A percentile compares a stretch with the other conserved stretches of the same genome.
Evolutionary conservation across 2,329 filamentous ascomycete genomes (phyloP).

Genomic region (Thelonectria olida): DNA sequence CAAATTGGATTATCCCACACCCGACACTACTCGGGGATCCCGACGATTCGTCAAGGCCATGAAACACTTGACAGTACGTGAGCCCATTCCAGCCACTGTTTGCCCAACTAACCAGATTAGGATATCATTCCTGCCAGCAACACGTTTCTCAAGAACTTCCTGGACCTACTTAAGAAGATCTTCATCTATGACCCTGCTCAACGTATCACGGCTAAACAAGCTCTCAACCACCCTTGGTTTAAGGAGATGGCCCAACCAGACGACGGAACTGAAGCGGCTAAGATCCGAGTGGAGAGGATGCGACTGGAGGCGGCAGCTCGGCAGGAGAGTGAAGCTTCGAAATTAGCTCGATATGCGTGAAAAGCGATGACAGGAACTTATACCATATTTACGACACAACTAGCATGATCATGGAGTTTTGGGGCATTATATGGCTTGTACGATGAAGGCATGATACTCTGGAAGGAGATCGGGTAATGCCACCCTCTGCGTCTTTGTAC

Average conservation of each 20-base stretch:
- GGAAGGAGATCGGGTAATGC: conserved; percentile 32
- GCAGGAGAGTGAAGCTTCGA: conserved; percentile 47
- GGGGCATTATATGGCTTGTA: conserved; percentile 38
- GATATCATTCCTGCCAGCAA: conserved; percentile 71
- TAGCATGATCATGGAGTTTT: conserved; percentile 46
- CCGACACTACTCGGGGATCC: conserved; percentile 71
- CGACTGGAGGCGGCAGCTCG: conserved; percentile 53
- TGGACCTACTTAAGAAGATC: conserved; percentile 72
- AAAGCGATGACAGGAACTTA: conserved; percentile 25
- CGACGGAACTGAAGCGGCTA: conserved; percentile 74
- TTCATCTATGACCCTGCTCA: conserved; percentile 74
- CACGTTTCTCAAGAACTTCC: conserved; percentile 68
- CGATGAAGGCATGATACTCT: conserved; percentile 33
- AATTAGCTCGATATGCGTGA: conserved; percentile 39
- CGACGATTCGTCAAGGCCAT: conserved; percentile 76
- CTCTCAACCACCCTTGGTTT: conserved; percentile 74
- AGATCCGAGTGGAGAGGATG: conserved; percentile 66
- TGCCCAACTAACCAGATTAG: conserved; percentile 47
- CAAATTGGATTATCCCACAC: conserved; percentile 71
- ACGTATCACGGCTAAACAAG: conserved; percentile 73
- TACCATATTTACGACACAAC: conserved; percentile 41
- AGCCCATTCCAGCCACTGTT: not conserved
- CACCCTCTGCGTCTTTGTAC: conserved; percentile 41
- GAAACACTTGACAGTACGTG: conserved; percentile 70
- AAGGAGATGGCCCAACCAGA: conserved; percentile 70